Evolutionary conservation across 768 basidiomycete genomes (phyloP), one percentile per base, ranked within the genome.

Genomic region (Hemileccinum impolitum): DNA sequence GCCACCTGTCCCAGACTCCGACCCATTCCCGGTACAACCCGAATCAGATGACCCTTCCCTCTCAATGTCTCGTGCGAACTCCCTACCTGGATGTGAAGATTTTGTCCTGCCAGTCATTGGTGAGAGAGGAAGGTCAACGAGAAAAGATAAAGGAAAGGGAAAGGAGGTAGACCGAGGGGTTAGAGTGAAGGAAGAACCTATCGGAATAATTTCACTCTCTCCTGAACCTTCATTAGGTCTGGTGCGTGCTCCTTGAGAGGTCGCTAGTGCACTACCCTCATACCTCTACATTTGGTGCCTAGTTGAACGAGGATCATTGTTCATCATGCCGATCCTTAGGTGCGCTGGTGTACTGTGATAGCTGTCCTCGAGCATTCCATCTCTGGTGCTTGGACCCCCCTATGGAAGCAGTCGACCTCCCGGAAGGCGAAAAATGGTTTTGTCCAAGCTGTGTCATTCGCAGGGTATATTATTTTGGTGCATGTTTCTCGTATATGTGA

Each of bases 331-430:
- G 85, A 59, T 90, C 85, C 21, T 61, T 75, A 56, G 95, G 95
- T 41, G 81, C 87, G 38, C 77, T 98, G 52, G 81, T 99, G 17
- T 98, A 96, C 66, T 99, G 96, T 68, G 96, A 98, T 67, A 94
- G 94, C 17, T 99, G 96, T 66, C 91, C 95, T 31, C 75, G 87
- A 55, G 92, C 94, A 7, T 99, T 96, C 68, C 96, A 99, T 70
- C 83, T 98, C 52, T 85, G 88, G 80, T 99, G 96, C 68, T 78
- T 99, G 56, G 89, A 99, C 67, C 96, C 96, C 45, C 96, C 96
- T 18, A 80, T 97, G 75, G 90, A 94, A 53, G 74, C 83, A 42
- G 77, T 87, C 53, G 92, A 96, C 67, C 81, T 96, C 39, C 87
- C 89, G 12, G 88, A 90, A 70, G 80, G 84, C 57, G 72, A 76